Percentiles rank a stretch among this genome's conserved stretches.
Evolutionary conservation across 192 early-diverging fungal genomes (phyloP).

Genomic region (Mortierella hygrophila): DNA sequence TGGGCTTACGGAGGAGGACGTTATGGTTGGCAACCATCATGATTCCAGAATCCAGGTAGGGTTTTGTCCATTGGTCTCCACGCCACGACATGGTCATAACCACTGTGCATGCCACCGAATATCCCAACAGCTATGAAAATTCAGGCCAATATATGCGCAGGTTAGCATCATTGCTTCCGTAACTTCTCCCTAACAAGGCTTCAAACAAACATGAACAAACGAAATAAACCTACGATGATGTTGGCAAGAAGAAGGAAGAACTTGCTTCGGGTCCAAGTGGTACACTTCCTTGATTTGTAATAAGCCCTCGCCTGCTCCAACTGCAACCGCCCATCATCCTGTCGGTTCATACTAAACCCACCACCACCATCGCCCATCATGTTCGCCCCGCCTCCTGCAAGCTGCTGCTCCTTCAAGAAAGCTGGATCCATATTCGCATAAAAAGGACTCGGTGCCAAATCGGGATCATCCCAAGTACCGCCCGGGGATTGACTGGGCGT

Average conservation of each 20-base stretch:
- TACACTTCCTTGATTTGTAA: neutral
- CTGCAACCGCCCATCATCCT: slow-evolving; percentile 38
- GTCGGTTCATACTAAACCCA: slow-evolving; percentile 12
- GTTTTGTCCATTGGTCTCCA: slow-evolving; percentile 33
- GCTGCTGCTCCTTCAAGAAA: slow-evolving; percentile 12
- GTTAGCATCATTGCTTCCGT: neutral
- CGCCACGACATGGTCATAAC: slow-evolving; percentile 45
- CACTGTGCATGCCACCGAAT: slow-evolving; percentile 46
- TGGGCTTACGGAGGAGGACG: slow-evolving; percentile 25
- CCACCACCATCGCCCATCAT: neutral
- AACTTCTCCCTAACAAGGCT: neutral
- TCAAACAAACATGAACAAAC: neutral
- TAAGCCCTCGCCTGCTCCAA: slow-evolving; percentile 40
- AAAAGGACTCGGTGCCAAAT: slow-evolving; percentile 17
- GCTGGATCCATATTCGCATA: slow-evolving; percentile 16
- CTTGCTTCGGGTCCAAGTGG: slow-evolving; percentile 61
- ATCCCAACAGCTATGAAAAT: slow-evolving; percentile 40
- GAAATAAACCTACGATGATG: slow-evolving; percentile 51
- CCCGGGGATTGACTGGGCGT: slow-evolving; percentile 7
- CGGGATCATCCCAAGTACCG: slow-evolving; percentile 1
- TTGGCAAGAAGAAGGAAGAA: slow-evolving; percentile 60
- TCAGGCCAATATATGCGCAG: neutral
- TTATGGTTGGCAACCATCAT: slow-evolving; percentile 40
- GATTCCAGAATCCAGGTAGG: slow-evolving; percentile 39
- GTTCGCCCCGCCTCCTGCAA: neutral